A percentile compares a stretch with the other conserved stretches of the same genome.
Conservation (phyloP, 495 filamentous ascomycete species). For the Xylaria nigripes region DNA sequence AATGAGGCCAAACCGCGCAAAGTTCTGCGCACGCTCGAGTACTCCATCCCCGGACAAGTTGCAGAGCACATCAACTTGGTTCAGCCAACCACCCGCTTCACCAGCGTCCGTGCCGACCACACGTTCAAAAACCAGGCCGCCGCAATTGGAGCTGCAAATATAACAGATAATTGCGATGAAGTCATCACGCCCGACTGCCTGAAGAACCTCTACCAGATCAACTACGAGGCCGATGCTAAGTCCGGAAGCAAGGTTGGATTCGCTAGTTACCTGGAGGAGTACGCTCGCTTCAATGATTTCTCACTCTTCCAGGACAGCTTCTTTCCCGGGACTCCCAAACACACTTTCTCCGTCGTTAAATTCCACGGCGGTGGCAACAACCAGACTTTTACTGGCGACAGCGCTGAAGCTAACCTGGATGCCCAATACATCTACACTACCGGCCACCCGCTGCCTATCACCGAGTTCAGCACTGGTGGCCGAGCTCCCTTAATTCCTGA, state of each 20-base stretch:
- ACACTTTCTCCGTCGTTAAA: constrained; percentile 52
- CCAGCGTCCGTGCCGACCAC: constrained; percentile 26
- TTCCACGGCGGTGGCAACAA: constrained; percentile 51
- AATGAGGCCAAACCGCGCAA: constrained; percentile 18
- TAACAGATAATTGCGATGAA: constrained; percentile 30
- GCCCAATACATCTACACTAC: constrained; percentile 56
- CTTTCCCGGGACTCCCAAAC: constrained; percentile 17
- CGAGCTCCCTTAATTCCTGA: constrained; percentile 49
- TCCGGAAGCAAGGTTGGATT: constrained; percentile 46
- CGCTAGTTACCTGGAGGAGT: constrained; percentile 47
- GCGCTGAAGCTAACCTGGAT: constrained; percentile 63
- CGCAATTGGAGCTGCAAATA: constrained; percentile 15
- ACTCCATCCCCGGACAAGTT: constrained; percentile 47
- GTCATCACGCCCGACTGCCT: constrained; percentile 50
- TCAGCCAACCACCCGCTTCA: constrained; percentile 50
- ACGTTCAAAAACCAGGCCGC: not conserved
- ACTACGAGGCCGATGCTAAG: constrained; percentile 39
- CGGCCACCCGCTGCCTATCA: constrained; percentile 48
- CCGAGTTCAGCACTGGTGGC: constrained; percentile 57
- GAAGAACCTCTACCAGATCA: constrained; percentile 49
- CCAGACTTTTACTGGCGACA: constrained; percentile 31
- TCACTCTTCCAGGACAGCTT: constrained; percentile 18
- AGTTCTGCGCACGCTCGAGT: constrained; percentile 44
- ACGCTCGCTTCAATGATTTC: constrained; percentile 24
- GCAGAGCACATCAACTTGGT: constrained; percentile 46